Evolutionary conservation across 2,329 filamentous ascomycete genomes (phyloP), one percentile per base, ranked within the genome.

Genomic region (Xylariales sp.): DNA sequence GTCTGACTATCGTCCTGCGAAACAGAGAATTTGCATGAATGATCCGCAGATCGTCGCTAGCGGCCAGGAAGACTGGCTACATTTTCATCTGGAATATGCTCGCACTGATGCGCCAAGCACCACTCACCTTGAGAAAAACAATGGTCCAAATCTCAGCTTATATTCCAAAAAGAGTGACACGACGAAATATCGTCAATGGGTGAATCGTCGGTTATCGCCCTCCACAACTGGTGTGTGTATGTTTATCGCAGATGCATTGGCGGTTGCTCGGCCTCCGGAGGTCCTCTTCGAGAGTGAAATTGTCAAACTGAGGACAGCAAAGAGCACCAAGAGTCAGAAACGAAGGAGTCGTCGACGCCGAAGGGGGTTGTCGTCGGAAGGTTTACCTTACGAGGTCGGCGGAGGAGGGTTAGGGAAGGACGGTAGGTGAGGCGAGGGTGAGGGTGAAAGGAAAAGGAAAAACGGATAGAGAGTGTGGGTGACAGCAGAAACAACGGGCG

Each of bases 111-210:
- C n/a, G n/a, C n/a, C n/a, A n/a, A n/a, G n/a, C n/a, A n/a, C n/a
- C n/a, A n/a, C n/a, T n/a, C n/a, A n/a, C n/a, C n/a, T n/a, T n/a
- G n/a, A n/a, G n/a, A n/a, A n/a, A n/a, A n/a, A n/a, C n/a, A 15
- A 28, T 31, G 16, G 19, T 29, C 15, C 19, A n/a, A 28, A 28
- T 39, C 27, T 31, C 36, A 39, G 19, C 19, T 5, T 6, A n/a
- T 32, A 31, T 28, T 36, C 15, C 19, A 12, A 61, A 61, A 61
- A 54, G 58, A 61, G 57, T 51, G 58, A 50, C 55, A 53, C 49
- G 58, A 61, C 57, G 58, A 61, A 50, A 44, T 51, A 59, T 58
- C 57, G 56, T 59, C 57, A 53, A 51, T 45, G 47, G 42, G 34
- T 49, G 20, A 46, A 50, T 49, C 40, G 38, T 43, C 36, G 40